Evolutionary conservation across 257 asterid genomes (phyloP).

Genomic region (Jacaranda copaia): DNA sequence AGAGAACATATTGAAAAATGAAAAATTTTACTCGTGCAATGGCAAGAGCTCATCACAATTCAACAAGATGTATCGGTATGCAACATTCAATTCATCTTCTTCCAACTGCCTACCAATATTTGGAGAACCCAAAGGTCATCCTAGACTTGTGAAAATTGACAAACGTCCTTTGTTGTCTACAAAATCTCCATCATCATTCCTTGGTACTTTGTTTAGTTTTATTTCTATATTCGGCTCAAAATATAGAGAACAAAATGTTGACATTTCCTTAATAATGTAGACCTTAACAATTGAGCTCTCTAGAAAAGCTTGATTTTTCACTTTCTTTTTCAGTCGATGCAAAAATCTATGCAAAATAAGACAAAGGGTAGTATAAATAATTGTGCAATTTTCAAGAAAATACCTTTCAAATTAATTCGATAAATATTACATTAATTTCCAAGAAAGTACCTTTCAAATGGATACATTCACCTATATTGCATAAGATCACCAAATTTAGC

Average conservation of each 20-base stretch:
- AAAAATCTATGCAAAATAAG: neutral
- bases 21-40: too few species aligned
- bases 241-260: neutral
- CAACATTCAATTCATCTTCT: too few species aligned
- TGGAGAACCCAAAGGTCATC: too few species aligned
- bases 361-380: neutral
- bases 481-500: neutral
- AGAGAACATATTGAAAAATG: too few species aligned
- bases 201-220: neutral
- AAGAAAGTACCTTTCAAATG: too few species aligned
- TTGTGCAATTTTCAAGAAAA: neutral
- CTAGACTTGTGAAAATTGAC: neutral
- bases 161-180: neutral
- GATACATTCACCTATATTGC: neutral
- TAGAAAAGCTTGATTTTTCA: neutral
- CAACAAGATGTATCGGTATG: too few species aligned
- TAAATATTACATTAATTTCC: neutral
- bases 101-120: too few species aligned
- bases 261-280: neutral
- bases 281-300: neutral
- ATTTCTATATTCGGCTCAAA: neutral
- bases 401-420: neutral
- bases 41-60: too few species aligned
- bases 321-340: neutral
- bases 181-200: neutral